A percentile compares a stretch with the other conserved stretches of the same genome.
phyloP scores from a whole-genome alignment of 108 stramenopile species.

The Epipyxis sp. region DNA sequence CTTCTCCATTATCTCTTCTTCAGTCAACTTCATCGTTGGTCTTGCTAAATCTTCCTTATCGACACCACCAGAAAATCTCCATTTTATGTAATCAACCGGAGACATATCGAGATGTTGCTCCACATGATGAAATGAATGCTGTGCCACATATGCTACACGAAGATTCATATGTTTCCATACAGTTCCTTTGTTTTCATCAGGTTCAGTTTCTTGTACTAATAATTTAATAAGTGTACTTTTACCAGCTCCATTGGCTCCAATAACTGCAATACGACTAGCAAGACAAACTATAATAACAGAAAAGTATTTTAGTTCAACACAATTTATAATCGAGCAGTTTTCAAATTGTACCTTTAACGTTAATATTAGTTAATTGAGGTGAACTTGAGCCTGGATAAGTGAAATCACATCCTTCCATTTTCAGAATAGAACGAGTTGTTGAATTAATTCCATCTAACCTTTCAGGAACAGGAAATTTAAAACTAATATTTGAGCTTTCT shows the following conservation, averaged over 20 bases:
- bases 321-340: too few relatives aligned
- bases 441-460: conserved; percentile 89
- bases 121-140: neutral
- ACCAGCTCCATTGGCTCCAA: conserved; percentile 86
- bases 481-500: conserved; percentile 74
- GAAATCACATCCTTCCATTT: conserved; percentile 81
- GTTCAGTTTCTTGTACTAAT: conserved; percentile 84
- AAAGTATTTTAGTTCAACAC: too few relatives aligned
- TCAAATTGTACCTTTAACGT: too few relatives aligned
- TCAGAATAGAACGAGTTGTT: conserved; percentile 88
- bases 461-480: conserved; percentile 73
- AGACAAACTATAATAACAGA: too few relatives aligned
- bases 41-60: neutral
- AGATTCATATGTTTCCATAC: conserved; percentile 3
- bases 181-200: conserved; percentile 63
- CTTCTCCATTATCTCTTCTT: conserved; percentile 5
- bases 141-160: neutral
- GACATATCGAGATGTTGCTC: neutral
- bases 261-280: conserved; percentile 75
- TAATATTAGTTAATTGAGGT: too few relatives aligned
- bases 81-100: neutral
- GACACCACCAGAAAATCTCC: conserved; percentile 52
- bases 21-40: neutral
- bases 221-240: conserved; percentile 87
- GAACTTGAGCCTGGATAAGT: conserved; percentile 84